A percentile compares a stretch with the other conserved stretches of the same genome.
phyloP scores from a whole-genome alignment of 2,329 filamentous ascomycete genomes.

The Thelonectria rubi region DNA sequence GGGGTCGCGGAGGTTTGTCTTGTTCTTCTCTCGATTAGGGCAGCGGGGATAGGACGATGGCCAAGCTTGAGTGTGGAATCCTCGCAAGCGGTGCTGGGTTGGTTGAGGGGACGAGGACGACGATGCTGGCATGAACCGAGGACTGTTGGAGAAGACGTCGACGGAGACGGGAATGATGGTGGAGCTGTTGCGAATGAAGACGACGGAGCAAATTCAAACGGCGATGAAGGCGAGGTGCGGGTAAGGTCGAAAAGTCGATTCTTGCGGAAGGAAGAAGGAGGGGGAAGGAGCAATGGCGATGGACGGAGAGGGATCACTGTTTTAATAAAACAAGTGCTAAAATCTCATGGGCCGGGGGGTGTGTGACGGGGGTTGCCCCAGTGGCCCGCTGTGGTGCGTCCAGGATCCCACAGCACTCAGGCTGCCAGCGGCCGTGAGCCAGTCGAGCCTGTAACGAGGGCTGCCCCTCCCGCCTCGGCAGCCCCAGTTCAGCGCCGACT shows the following conservation, averaged over 20 bases:
- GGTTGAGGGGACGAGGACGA: constrained; percentile 35
- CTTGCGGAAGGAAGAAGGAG: constrained; percentile 39
- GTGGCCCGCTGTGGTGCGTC: constrained; percentile 19
- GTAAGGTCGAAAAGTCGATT: constrained; percentile 36
- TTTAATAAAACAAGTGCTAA: constrained; percentile 44
- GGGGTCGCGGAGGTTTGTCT: constrained; percentile 39
- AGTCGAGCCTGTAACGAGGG: constrained; percentile 34
- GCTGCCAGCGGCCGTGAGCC: constrained; percentile 18
- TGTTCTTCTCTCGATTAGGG: constrained; percentile 35
- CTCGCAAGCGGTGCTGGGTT: constrained; percentile 29
- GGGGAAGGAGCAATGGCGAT: constrained; percentile 37
- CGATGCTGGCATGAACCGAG: constrained; percentile 41
- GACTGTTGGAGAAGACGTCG: constrained; percentile 21
- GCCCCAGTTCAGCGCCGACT: not conserved
- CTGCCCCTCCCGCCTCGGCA: constrained; percentile 29
- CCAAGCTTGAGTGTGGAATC: constrained; percentile 21
- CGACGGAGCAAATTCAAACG: constrained; percentile 25
- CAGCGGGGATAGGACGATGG: constrained; percentile 37
- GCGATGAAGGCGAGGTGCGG: constrained; percentile 27
- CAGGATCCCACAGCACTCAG: constrained; percentile 5
- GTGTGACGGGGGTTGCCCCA: constrained; percentile 26
- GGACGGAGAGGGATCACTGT: constrained; percentile 43
- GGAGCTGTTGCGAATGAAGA: constrained; percentile 24
- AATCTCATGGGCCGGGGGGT: constrained; percentile 37
- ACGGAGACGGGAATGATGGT: constrained; percentile 12